Evolutionary conservation across 495 filamentous ascomycete genomes (phyloP).

Genomic region (Tuber indicum): DNA sequence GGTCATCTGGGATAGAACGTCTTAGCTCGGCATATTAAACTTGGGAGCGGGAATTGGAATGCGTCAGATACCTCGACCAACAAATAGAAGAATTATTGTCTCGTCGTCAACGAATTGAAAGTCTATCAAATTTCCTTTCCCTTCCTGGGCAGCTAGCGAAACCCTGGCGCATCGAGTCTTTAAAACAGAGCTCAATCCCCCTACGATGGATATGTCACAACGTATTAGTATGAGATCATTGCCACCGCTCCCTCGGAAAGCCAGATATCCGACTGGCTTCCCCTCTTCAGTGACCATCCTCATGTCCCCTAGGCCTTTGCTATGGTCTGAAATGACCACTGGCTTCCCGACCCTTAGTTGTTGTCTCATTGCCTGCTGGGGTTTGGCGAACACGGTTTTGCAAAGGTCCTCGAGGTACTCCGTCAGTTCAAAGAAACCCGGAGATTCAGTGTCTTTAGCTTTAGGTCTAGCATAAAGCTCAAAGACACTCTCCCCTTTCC

Average conservation of each 20-base stretch:
- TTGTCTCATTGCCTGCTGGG: constrained; percentile 54
- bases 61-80: constrained; percentile 44
- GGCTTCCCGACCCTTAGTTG: constrained; percentile 53
- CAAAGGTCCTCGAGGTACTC: constrained; percentile 51
- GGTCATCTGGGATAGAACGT: constrained; percentile 7
- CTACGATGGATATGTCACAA: constrained; percentile 48
- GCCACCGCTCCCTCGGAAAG: constrained; percentile 31
- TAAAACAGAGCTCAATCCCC: constrained; percentile 53
- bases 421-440: constrained; percentile 52
- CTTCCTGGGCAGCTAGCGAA: constrained; percentile 26
- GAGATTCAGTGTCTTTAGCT: constrained; percentile 34
- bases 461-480: constrained; percentile 33
- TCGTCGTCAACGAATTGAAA: constrained; percentile 54
- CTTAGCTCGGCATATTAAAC: constrained; percentile 5
- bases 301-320: constrained; percentile 41
- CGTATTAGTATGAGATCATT: constrained; percentile 45
- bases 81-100: constrained; percentile 50
- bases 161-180: constrained; percentile 47
- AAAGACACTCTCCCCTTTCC: constrained; percentile 39
- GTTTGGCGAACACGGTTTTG: constrained; percentile 52
- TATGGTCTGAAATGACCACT: constrained; percentile 45
- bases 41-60: background rate
- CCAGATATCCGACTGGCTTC: constrained; percentile 41
- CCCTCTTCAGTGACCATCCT: constrained; percentile 43
- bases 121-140: constrained; percentile 48